Evolutionary conservation across 805 yeast genomes (phyloP), one percentile per base, ranked within the genome.

Genomic region (Cyberlindnera meyerae): DNA sequence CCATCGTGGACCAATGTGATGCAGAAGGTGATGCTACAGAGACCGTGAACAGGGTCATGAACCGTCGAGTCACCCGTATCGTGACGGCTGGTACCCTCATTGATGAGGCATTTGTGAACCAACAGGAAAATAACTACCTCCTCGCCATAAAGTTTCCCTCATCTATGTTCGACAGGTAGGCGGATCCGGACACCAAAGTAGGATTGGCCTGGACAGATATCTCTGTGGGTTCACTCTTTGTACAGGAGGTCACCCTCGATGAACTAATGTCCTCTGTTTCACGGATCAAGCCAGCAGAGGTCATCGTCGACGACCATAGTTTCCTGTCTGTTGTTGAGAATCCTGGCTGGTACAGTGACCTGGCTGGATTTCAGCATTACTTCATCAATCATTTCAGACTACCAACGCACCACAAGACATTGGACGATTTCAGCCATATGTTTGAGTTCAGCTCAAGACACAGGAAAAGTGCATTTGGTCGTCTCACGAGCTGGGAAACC

Each of bases 81-180:
- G 76, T 93, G 2, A 82, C 97, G 0, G 96, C 97, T 0, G 98
- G 98, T 1, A 90, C 97, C 0, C 70, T 90, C 24, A 73, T 90
- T 9, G 96, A 86, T 51, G 97, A 90, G 49, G 77, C 82, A 0
- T 79, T 90, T 43, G 63, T 90, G 51, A 83, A 87, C 54, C 76
- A 75, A 39, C 75, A 75, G 41, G 71, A 74, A 32, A 83, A 83
- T 48, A 86, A 88, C 51, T 87, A 69, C 53, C 61, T 90, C 24
- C 64, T 82, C 17, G 73, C 85, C 5, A 67, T 90, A 11, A 70
- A 73, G 7, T 70, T 82, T 37, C 85, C 88, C 0, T 69, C 65
- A 18, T 62, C 62, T 58, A 50, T 69, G 45, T 50, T 65, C 59
- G 49, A 60, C 39, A 49, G 59, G 39, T 45, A 61, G 24, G 54